Evolutionary conservation across 805 yeast species (phyloP).

Genomic region (Cyberlindnera maclurae): DNA sequence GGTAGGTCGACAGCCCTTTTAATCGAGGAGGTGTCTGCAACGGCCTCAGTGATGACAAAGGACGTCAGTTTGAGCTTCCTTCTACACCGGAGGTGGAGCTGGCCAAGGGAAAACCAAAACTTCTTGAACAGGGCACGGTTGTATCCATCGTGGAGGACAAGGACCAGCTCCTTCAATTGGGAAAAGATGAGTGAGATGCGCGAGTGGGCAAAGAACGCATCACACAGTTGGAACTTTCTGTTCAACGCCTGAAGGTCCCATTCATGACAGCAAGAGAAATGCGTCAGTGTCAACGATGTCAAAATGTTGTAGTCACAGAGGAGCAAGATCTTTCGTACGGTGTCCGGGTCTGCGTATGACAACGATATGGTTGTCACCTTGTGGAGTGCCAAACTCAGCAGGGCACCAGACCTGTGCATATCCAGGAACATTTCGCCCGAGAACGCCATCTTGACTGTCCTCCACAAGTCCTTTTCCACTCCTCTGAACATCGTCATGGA

Average conservation of each 20-base stretch:
- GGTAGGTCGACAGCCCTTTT: not conserved
- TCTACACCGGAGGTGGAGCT: not conserved
- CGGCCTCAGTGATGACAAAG: not conserved
- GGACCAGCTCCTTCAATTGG: not conserved
- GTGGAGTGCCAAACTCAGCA: conserved; percentile 1
- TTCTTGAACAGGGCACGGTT: conserved; percentile 7
- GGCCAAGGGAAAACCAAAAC: conserved; percentile 4
- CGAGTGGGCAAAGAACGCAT: conserved; percentile 4
- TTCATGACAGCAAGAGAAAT: conserved; percentile 4
- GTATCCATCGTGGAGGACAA: conserved; percentile 8
- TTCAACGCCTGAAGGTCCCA: not conserved
- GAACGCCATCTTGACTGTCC: not conserved
- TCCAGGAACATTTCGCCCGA: not conserved
- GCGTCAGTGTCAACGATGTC: conserved; percentile 4
- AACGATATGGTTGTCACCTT: conserved; percentile 1
- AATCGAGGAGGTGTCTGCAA: not conserved
- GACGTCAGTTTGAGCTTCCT: not conserved
- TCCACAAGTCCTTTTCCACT: not conserved
- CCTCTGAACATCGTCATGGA: not conserved
- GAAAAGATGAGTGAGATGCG: conserved; percentile 2
- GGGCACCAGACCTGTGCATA: conserved; percentile 4
- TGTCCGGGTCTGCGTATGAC: conserved; percentile 6
- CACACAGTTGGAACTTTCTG: conserved; percentile 1
- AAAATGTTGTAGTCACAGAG: conserved; percentile 1
- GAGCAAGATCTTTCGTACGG: conserved; percentile 2